Evolutionary conservation across 106 monocot species (phyloP), one percentile per base, ranked within the genome.

Genomic region (Ottelia alismoides): DNA sequence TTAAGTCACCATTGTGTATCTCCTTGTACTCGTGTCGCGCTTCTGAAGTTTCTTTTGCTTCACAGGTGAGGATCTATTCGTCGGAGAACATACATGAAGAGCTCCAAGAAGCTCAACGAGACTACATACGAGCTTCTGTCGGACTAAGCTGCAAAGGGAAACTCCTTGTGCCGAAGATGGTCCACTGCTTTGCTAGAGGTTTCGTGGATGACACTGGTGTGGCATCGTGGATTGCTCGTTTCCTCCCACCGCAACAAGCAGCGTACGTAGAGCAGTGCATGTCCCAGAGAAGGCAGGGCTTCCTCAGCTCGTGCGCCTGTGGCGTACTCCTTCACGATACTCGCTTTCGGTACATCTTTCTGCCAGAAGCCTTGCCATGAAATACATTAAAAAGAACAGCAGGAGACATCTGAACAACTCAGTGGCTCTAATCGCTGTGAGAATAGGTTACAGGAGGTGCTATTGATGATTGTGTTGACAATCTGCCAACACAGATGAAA

Each of bases 311-410:
- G 12, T 66, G 70, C 9, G 60, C 27, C 57, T 83, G 61, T 58
- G 73, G 67, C 28, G 51, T 88, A 19, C 27, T 88, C 22, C 64
- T 82, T 1, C 83, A 73, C 43, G 88, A 88, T 60, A 64, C 72
- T 25, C 57, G 70, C 22, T 88, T 88, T 47, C 88, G 88, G 0
- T 88, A 83, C 44, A 74, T 88, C 49, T 88, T 88, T 62, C 51
- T 82, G 53, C 88, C 82, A 7, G 82, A 83, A 47, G n/a, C n/a
- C n/a, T n/a, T n/a, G n/a, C n/a, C n/a, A n/a, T n/a, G n/a, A n/a
- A n/a, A n/a, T n/a, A n/a, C n/a, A n/a, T n/a, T n/a, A n/a, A n/a
- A n/a, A n/a, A n/a, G n/a, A n/a, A n/a, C n/a, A n/a, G n/a, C n/a
- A n/a, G n/a, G n/a, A n/a, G n/a, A n/a, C n/a, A n/a, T n/a, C n/a